These are phyloP conservation scores for Chiua virens DNA, from an alignment of 768 basidiomycete species.

Conservation along the genomic window DNA sequence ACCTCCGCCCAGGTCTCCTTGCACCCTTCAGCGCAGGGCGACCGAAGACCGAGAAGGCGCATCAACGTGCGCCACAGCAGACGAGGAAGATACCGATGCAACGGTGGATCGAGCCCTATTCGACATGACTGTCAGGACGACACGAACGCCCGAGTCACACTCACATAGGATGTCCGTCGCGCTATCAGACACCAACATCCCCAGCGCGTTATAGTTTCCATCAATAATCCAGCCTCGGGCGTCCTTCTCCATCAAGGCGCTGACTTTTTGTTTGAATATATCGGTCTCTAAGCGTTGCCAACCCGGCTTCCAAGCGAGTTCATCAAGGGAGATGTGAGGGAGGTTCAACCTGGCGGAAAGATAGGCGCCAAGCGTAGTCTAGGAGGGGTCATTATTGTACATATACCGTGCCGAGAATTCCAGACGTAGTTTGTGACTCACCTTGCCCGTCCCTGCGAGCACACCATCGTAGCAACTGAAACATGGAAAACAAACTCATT, in stretches of 20 bases:
- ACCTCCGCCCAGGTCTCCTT: constrained; percentile 38
- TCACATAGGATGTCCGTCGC: constrained; percentile 57
- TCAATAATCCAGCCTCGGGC: constrained; percentile 54
- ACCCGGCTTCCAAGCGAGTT: constrained; percentile 48
- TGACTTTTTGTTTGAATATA: constrained; percentile 23
- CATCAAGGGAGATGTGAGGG: constrained; percentile 49
- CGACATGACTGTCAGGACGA: no score
- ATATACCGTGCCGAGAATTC: not conserved
- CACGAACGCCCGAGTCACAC: constrained; percentile 12
- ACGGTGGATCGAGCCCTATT: constrained; percentile 68
- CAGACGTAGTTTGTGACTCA: constrained; percentile 9
- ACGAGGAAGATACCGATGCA: constrained; percentile 60
- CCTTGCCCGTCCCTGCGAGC: constrained; percentile 41
- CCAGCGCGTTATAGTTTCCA: constrained; percentile 42
- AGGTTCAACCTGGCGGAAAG: constrained; percentile 46
- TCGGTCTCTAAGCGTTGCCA: constrained; percentile 38
- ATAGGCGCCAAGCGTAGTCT: constrained; percentile 50
- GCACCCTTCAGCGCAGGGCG: constrained; percentile 52
- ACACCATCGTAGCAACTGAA: not conserved
- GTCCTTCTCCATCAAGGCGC: constrained; percentile 28
- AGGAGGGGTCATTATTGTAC: no score
- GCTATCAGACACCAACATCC: constrained; percentile 34
- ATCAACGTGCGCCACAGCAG: constrained; percentile 51
- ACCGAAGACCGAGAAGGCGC: constrained; percentile 36
- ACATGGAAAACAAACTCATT: not conserved